Evolutionary conservation across 2,329 filamentous ascomycete genomes (phyloP), one percentile per base, ranked within the genome.

Genomic region (Penicillium palitans): DNA sequence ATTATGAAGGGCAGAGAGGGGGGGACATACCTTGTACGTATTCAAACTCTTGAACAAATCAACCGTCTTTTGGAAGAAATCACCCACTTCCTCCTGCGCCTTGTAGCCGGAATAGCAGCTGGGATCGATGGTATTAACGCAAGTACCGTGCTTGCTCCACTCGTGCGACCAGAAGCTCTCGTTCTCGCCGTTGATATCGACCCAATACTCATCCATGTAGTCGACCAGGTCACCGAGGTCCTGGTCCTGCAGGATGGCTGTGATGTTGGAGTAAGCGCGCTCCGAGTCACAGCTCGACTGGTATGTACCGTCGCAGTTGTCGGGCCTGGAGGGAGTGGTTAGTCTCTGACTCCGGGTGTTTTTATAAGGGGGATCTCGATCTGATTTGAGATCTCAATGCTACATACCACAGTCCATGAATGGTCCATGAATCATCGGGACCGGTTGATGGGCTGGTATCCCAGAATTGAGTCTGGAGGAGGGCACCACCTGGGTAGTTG

Each of bases 91-190:
- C 61, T 86, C 76, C 45, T 82, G 82, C 0, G 81, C 68, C 33
- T 76, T 72, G 67, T 83, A 82, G 56, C 81, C 75, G 39, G 78
- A 76, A 76, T 90, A 90, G 79, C 88, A 90, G 21, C 76, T 68
- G 0, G 87, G 83, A 2, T 86, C 76, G 46, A 90, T 82, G 0
- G 88, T 90, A 69, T 84, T 87, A 68, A 90, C 85, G 75, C 88
- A 90, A 13, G 87, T 90, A 33, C 71, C 88, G 71, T 90, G 87
- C 72, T 89, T 90, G 72, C 81, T 80, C 83, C 86, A 90, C 70
- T 90, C 88, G 73, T 89, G 86, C 66, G 84, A 80, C 88, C 88
- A 90, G 66, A 90, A 83, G 29, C 68, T 74, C 65, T 85, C 82
- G 64, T 83, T 80, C 31, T 81, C 70, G 42, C 82, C 83, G 40